phyloP scores from a whole-genome alignment of 2,329 filamentous ascomycete species.

The Paraphaeosphaeria minitans region DNA sequence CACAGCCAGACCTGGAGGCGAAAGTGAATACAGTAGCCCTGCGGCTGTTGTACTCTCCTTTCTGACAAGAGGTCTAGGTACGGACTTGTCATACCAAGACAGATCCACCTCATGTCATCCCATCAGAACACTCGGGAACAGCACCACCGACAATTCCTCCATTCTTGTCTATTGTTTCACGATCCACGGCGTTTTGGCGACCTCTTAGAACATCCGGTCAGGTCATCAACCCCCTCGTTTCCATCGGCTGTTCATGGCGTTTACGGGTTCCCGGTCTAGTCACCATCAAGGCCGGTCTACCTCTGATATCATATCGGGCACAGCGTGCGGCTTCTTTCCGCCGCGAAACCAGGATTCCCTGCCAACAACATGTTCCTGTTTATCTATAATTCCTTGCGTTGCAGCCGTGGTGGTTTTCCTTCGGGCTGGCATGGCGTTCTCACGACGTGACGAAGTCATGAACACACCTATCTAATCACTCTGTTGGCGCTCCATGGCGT shows the following conservation, averaged over 20 bases:
- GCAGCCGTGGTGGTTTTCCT: slow-evolving; percentile 31
- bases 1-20: slow-evolving; percentile 42
- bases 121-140: slow-evolving; percentile 15
- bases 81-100: slow-evolving; percentile 11
- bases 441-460: slow-evolving; percentile 47
- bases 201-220: slow-evolving; percentile 26
- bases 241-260: slow-evolving; percentile 27
- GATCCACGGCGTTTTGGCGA: slow-evolving; percentile 40
- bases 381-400: slow-evolving; percentile 42
- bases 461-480: slow-evolving; percentile 34
- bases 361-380: slow-evolving; percentile 16
- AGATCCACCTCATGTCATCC: slow-evolving; percentile 19
- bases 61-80: slow-evolving; percentile 35
- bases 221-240: slow-evolving; percentile 27
- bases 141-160: slow-evolving; percentile 34
- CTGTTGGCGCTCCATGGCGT: slow-evolving; percentile 9
- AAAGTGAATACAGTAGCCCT: slow-evolving; percentile 42
- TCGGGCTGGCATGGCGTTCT: slow-evolving; percentile 21
- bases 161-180: slow-evolving; percentile 48
- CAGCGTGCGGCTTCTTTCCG: slow-evolving; percentile 5
- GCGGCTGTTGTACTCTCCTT: slow-evolving; percentile 22
- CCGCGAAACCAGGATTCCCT: background rate
- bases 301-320: slow-evolving; percentile 9
- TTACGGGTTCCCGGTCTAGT: slow-evolving; percentile 32
- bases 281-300: slow-evolving; percentile 9